These are phyloP conservation scores for Candida sanyaensis DNA, from an alignment of 1,139 yeast species.

Conservation along the genomic window DNA sequence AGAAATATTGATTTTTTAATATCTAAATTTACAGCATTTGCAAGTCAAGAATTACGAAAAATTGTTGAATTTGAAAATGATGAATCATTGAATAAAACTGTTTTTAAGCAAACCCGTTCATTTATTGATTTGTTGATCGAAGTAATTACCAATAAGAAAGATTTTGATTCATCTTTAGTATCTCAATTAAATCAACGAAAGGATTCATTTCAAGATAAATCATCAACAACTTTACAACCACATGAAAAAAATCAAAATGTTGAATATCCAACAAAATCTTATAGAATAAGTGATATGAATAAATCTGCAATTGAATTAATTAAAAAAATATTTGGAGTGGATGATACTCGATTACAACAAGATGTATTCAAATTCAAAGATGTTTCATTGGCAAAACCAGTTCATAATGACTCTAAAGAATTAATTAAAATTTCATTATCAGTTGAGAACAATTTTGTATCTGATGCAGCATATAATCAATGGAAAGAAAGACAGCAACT, in stretches of 20 bases:
- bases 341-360: conserved; percentile 45
- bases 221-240: conserved; percentile 15
- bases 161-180: conserved; percentile 39
- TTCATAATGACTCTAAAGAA: conserved; percentile 48
- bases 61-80: conserved; percentile 38
- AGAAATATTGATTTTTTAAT: conserved; percentile 59
- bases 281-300: conserved; percentile 52
- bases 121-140: conserved; percentile 59
- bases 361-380: conserved; percentile 48
- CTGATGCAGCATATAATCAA: conserved; percentile 37
- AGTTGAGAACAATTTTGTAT: conserved; percentile 29
- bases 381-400: conserved; percentile 41
- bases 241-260: conserved; percentile 15
- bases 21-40: conserved; percentile 63
- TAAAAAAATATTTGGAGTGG: conserved; percentile 41
- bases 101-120: conserved; percentile 56
- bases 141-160: conserved; percentile 47
- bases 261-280: conserved; percentile 46
- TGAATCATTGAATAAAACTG: conserved; percentile 43
- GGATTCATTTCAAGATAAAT: conserved; percentile 26
- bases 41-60: conserved; percentile 64
- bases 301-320: conserved; percentile 37
- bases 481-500: conserved; percentile 56
- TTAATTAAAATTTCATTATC: neutral
- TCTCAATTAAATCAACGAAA: conserved; percentile 36